Evolutionary conservation across 2,329 filamentous ascomycete species (phyloP).

Genomic region (Raffaelea albimanens): DNA sequence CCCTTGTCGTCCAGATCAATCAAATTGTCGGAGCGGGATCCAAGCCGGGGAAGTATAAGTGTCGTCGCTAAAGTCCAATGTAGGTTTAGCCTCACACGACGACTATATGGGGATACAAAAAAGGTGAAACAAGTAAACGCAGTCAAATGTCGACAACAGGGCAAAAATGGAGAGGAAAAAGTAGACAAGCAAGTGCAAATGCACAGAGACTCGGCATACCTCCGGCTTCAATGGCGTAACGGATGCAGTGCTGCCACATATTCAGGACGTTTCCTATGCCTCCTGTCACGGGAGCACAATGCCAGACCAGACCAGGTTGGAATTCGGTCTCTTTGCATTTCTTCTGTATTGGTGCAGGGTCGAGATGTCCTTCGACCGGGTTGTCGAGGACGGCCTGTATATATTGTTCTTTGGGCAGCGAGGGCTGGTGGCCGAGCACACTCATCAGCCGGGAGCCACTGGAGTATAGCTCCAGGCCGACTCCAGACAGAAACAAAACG

Average conservation of each 20-base stretch:
- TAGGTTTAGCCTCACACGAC: too few species aligned
- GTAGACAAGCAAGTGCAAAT: neutral
- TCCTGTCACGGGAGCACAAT: conserved; percentile 24
- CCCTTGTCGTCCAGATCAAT: conserved; percentile 6
- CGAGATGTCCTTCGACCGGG: conserved; percentile 13
- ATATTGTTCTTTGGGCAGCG: conserved; percentile 9
- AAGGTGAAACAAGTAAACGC: neutral
- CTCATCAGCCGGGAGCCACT: too few species aligned
- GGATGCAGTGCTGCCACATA: conserved; percentile 25
- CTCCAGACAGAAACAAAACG: too few species aligned
- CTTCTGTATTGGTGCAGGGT: conserved; percentile 10
- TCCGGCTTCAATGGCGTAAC: conserved; percentile 23
- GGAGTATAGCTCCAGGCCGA: too few species aligned
- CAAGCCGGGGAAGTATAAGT: conserved; percentile 12
- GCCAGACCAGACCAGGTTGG: conserved; percentile 25
- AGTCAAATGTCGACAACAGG: neutral
- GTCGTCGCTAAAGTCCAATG: conserved; percentile 11
- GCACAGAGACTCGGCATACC: conserved; percentile 1
- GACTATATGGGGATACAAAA: neutral
- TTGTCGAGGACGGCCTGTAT: conserved; percentile 11
- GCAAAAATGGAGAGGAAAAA: neutral
- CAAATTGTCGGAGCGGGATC: conserved; percentile 15
- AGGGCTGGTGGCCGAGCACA: too few species aligned
- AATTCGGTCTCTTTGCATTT: conserved; percentile 21
- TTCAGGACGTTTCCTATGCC: conserved; percentile 27